Conservation (phyloP, 2,329 filamentous ascomycete genomes). For the Zymoseptoria tritici region DNA sequence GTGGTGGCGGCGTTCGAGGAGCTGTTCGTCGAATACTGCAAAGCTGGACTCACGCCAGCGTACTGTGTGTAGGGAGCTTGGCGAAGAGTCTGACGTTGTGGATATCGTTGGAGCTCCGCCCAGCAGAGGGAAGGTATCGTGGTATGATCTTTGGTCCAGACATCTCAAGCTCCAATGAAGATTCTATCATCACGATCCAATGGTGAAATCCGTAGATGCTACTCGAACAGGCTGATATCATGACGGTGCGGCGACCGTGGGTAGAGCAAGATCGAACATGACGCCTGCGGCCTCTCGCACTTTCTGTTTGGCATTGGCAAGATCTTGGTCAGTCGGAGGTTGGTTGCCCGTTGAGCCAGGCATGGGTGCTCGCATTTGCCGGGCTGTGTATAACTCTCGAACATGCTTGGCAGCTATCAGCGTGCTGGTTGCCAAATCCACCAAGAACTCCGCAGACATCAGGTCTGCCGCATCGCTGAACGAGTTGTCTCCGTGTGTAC, state of each 20-base stretch:
- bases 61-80: slow-evolving; percentile 10
- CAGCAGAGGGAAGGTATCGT: too few relatives aligned
- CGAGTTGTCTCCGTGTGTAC: not conserved
- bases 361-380: slow-evolving; percentile 12
- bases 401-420: slow-evolving; percentile 17
- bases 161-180: not conserved
- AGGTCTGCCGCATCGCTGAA: slow-evolving; percentile 15
- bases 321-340: slow-evolving; percentile 17
- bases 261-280: slow-evolving; percentile 17
- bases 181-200: not conserved
- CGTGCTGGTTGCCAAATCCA: slow-evolving; percentile 21
- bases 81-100: not conserved
- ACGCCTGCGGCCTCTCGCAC: slow-evolving; percentile 20
- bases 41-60: slow-evolving; percentile 11
- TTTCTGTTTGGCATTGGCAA: slow-evolving; percentile 17
- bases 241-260: slow-evolving; percentile 1
- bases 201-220: not conserved
- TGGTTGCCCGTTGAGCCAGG: slow-evolving; percentile 7
- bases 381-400: slow-evolving; percentile 19
- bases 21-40: slow-evolving; percentile 14
- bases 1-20: slow-evolving; percentile 18
- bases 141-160: too few relatives aligned
- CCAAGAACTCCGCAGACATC: slow-evolving; percentile 23
- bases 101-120: too few relatives aligned
- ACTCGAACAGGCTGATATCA: not conserved